A percentile compares a stretch with the other conserved stretches of the same genome.
These are phyloP conservation scores for Suaeda aralocaspica DNA, from an alignment of 148 eudicot species.

Conservation along the genomic window DNA sequence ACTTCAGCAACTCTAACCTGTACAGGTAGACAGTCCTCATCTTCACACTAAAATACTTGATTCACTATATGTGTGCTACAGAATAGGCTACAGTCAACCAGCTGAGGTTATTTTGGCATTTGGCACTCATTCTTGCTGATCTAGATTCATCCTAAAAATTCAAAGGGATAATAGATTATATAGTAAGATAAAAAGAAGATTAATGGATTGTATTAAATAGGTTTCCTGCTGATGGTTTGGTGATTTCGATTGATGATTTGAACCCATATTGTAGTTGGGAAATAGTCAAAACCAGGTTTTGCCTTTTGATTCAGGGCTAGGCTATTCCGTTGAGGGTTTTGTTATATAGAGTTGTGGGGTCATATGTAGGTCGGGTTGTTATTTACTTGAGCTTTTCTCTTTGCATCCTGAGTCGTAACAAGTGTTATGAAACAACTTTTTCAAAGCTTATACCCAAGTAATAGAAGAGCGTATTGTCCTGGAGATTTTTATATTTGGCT, in stretches of 20 bases:
- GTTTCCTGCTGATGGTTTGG: neutral
- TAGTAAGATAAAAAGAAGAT: too few relatives aligned
- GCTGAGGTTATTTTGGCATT: neutral
- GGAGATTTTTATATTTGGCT: neutral
- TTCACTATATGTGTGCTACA: neutral
- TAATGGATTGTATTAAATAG: too few relatives aligned
- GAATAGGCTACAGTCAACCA: neutral
- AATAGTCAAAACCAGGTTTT: neutral
- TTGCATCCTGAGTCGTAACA: neutral
- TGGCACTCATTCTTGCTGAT: neutral
- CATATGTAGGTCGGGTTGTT: neutral
- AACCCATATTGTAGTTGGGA: neutral
- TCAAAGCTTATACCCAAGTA: neutral
- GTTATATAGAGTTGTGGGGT: neutral
- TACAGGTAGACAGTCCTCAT: constrained; percentile 51
- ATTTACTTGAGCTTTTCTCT: neutral
- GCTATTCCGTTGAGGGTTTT: neutral
- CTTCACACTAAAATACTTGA: neutral
- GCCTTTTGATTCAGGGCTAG: neutral
- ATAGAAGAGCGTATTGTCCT: neutral
- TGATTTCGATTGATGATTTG: neutral
- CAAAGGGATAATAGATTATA: too few relatives aligned
- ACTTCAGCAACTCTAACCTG: constrained; percentile 71
- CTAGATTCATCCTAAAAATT: neutral
- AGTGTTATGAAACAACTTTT: neutral